Base-by-base conservation (phyloP, 148 eudicot species). In the Chenopodium suecicum region DNA sequence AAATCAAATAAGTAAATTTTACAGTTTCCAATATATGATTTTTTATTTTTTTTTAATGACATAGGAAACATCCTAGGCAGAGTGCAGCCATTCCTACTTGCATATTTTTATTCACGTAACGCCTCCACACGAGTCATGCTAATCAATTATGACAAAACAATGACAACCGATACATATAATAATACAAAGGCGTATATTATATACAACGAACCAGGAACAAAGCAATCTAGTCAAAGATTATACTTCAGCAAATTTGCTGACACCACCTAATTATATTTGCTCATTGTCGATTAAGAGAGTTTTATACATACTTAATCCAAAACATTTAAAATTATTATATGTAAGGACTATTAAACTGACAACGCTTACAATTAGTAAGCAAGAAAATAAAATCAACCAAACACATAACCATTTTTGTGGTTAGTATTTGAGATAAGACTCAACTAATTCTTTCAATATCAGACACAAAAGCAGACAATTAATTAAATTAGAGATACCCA, bases 41-140 rank as follows among this genome's bases (percentile, higher is more conserved):
- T 23, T 50, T n/a, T 27, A 32, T n/a, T 1, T 54, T 81, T 58
- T 78, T 37, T 7, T 4, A 23, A 75, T 71, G 85, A 79, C 81
- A 64, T 27, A 37, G 83, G 86, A 84, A 86, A 82, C 84, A 84
- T 83, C 86, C 83, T 52, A 65, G 73, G 73, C 67, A 66, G 69
- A 82, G 76, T 13, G 78, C 81, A 84, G 52, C 75, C 81, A 77
- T 73, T 74, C 27, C 68, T 12, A 77, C 75, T 9, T 27, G 37
- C 74, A 71, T 81, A 81, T 34, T 52, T 44, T 48, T 77, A 84
- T 52, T 68, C 68, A 77, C 34, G 25, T 2, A 71, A 25, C n/a
- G 70, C 74, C 50, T 77, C 25, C 74, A 84, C 64, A 65, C 75
- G 65, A 34, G 62, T 70, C 65, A 34, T 78, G 25, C 31, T 81